Conservation (phyloP, 139 green algal species). For the Prasinococcaceae sp. region DNA sequence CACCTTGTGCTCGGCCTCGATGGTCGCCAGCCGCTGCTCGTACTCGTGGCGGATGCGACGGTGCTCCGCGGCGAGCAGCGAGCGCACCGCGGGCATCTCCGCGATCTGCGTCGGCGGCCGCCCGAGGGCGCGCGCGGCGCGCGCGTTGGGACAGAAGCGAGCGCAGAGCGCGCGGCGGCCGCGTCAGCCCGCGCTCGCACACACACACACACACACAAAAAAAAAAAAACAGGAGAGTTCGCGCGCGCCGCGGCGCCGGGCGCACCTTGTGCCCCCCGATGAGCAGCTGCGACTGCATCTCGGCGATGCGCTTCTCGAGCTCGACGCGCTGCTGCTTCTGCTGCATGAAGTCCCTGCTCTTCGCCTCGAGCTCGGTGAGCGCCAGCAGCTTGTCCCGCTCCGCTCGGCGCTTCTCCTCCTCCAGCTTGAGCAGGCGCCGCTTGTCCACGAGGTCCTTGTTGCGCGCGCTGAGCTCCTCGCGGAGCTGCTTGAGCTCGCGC, state of each 20-base stretch:
- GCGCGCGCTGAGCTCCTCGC: conserved; percentile 66
- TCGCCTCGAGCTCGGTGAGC: conserved; percentile 74
- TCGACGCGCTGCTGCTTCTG: conserved; percentile 78
- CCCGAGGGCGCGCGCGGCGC: too few species aligned
- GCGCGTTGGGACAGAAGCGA: too few species aligned
- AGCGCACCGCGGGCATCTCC: conserved; percentile 49
- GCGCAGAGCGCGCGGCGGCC: too few species aligned
- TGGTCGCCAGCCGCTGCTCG: conserved; percentile 50
- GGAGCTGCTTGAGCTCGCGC: conserved; percentile 67
- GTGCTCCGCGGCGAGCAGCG: conserved; percentile 60
- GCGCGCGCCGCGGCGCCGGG: too few species aligned
- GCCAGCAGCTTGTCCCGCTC: conserved; percentile 90
- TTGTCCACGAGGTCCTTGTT: conserved; percentile 78
- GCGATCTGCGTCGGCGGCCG: conserved; percentile 31
- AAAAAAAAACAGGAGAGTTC: too few species aligned
- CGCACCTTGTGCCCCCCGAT: conserved; percentile 48
- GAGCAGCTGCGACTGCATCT: conserved; percentile 80
- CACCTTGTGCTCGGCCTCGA: conserved; percentile 61
- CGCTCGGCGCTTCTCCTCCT: conserved; percentile 75
- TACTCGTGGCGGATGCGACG: conserved; percentile 68
- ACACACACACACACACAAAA: too few species aligned
- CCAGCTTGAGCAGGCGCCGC: conserved; percentile 57
- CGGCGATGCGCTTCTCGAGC: conserved; percentile 59
- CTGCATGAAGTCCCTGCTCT: conserved; percentile 61
- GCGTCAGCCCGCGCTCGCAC: too few species aligned